Conservation (phyloP, 1,284 basidiomycete species). For the Meira miltonrushii region DNA sequence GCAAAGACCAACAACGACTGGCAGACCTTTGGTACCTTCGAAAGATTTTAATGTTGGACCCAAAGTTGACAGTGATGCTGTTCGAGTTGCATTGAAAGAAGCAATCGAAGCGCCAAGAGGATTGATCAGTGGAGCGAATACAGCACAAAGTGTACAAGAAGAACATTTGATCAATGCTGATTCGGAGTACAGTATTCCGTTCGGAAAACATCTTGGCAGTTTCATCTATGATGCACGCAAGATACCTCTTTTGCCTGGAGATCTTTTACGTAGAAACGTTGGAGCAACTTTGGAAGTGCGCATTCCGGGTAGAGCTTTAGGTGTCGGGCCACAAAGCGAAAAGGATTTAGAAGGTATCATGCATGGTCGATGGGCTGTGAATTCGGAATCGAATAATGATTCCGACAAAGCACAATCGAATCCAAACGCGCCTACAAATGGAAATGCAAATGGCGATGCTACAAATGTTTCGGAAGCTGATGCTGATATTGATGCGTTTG, state of each 20-base stretch:
- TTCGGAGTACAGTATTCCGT: neutral
- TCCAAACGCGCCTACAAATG: slow-evolving; percentile 3
- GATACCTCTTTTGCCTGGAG: slow-evolving; percentile 40
- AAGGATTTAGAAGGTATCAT: slow-evolving; percentile 3
- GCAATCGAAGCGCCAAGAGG: slow-evolving; percentile 10
- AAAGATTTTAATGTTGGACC: slow-evolving; percentile 37
- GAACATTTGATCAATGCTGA: neutral
- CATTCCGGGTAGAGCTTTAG: slow-evolving; percentile 36
- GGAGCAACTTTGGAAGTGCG: slow-evolving; percentile 49
- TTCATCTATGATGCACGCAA: slow-evolving; percentile 43
- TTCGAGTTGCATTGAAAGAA: slow-evolving; percentile 47
- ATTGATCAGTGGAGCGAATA: too few relatives aligned
- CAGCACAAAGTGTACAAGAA: neutral
- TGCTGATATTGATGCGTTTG: slow-evolving; percentile 21
- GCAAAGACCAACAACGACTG: neutral
- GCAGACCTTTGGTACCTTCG: slow-evolving; percentile 1
- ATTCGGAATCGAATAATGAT: slow-evolving; percentile 31
- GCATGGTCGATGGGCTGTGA: slow-evolving; percentile 47
- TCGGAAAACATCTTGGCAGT: slow-evolving; percentile 37
- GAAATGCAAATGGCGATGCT: slow-evolving; percentile 10
- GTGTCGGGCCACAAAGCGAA: slow-evolving; percentile 9
- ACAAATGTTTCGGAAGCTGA: too few relatives aligned
- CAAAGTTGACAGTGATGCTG: slow-evolving; percentile 46
- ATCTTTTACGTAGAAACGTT: slow-evolving; percentile 43
- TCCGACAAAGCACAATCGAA: slow-evolving; percentile 25